Evolutionary conservation across 139 green algal species (phyloP).

Genomic region (Chlorella sp.): DNA sequence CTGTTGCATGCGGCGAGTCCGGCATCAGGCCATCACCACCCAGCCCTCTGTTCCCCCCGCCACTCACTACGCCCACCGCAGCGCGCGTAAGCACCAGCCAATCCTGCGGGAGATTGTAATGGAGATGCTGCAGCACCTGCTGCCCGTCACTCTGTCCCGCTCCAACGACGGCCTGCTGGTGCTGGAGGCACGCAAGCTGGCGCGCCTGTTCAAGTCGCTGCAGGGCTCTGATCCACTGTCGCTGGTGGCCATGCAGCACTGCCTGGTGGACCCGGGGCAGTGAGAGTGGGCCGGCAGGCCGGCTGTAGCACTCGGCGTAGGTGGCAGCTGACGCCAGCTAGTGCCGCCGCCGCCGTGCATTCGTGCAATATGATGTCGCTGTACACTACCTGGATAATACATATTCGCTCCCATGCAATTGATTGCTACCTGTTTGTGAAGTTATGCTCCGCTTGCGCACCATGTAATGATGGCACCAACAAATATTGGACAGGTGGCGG

Average conservation of each 20-base stretch:
- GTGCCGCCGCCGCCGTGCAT: no score
- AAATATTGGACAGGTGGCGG: no score
- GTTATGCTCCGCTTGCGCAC: no score
- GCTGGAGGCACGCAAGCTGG: slow-evolving; percentile 7
- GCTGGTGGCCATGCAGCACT: slow-evolving; percentile 11
- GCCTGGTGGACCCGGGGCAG: slow-evolving; percentile 34
- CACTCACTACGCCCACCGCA: not conserved
- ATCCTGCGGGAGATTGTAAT: slow-evolving; percentile 30
- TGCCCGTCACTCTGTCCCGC: not conserved
- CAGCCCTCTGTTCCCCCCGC: no score
- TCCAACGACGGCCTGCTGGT: slow-evolving; percentile 37
- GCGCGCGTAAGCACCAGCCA: not conserved
- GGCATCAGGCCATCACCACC: no score
- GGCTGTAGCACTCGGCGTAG: not conserved
- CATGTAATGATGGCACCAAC: no score
- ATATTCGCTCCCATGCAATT: no score
- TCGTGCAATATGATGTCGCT: no score
- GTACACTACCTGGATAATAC: no score
- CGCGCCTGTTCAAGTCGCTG: slow-evolving; percentile 3
- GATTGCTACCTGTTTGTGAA: no score
- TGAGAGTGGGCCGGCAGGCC: not conserved
- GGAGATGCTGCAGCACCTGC: slow-evolving; percentile 32
- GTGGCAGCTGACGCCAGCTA: no score
- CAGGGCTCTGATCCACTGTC: not conserved
- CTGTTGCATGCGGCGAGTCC: no score